A percentile compares a stretch with the other conserved stretches of the same genome.
These are phyloP conservation scores for Naematelia encephala DNA, from an alignment of 768 basidiomycete species.

Conservation along the genomic window DNA sequence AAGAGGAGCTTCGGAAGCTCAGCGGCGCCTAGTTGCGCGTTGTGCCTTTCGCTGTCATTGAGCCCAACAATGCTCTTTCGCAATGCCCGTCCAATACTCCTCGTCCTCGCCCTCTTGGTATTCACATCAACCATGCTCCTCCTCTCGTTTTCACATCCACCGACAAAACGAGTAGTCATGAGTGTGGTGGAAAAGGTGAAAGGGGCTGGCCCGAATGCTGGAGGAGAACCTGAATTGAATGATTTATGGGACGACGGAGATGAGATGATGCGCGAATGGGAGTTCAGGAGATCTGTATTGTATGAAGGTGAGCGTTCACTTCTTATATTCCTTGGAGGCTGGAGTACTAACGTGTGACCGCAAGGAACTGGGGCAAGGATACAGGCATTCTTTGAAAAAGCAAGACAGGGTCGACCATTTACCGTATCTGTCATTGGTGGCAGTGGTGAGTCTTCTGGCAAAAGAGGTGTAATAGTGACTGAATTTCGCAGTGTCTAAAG, in stretches of 20 bases:
- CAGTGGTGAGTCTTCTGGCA: slow-evolving; percentile 24
- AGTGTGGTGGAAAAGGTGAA: background rate
- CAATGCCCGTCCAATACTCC: background rate
- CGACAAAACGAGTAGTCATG: background rate
- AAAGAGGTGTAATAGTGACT: background rate
- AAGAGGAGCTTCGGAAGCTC: too few relatives aligned
- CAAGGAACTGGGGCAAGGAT: slow-evolving; percentile 39
- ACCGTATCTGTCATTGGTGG: slow-evolving; percentile 47
- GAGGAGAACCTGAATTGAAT: background rate
- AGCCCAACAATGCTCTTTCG: background rate
- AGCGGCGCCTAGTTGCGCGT: too few relatives aligned
- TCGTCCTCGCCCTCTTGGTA: background rate
- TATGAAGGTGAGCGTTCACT: slow-evolving; percentile 19
- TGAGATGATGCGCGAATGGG: slow-evolving; percentile 16
- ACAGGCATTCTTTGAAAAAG: slow-evolving; percentile 39
- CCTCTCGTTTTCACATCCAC: background rate
- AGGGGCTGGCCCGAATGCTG: background rate
- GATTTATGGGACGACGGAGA: background rate
- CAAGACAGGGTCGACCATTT: slow-evolving; percentile 31
- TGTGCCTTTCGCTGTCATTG: background rate
- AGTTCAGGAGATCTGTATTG: slow-evolving; percentile 19
- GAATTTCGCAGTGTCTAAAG: slow-evolving; percentile 35
- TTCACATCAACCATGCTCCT: background rate
- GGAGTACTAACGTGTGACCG: background rate
- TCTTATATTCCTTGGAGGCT: background rate